Evolutionary conservation across 306 rosid genomes (phyloP).

Genomic region (Quercus berberidifolia): DNA sequence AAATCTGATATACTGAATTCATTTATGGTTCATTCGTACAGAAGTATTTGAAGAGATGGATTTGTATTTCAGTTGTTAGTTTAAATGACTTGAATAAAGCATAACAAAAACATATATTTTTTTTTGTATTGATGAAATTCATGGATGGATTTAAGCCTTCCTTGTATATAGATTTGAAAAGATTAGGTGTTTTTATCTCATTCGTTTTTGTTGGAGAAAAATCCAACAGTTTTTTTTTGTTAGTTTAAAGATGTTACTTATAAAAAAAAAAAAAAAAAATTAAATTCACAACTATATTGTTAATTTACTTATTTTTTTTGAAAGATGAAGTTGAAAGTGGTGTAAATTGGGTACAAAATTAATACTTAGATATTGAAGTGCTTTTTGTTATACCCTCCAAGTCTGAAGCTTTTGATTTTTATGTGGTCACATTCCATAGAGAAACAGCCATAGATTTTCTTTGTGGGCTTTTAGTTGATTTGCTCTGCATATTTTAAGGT

Average conservation of each 20-base stretch:
- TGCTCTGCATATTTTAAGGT: neutral
- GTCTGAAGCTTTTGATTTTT: neutral
- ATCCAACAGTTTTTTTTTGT: too few species aligned
- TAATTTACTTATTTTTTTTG: neutral
- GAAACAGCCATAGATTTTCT: neutral
- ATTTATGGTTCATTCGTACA: neutral
- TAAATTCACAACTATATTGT: neutral
- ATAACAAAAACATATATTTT: too few species aligned
- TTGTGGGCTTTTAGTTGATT: neutral
- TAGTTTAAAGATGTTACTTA: too few species aligned
- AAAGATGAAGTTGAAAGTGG: neutral
- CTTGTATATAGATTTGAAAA: too few species aligned
- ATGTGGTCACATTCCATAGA: neutral
- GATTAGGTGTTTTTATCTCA: too few species aligned
- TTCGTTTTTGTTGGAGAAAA: too few species aligned
- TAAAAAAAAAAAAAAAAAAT: too few species aligned
- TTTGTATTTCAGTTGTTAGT: too few species aligned
- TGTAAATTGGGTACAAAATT: neutral
- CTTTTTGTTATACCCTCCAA: neutral
- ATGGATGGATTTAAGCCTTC: too few species aligned
- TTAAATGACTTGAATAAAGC: too few species aligned
- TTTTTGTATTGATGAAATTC: too few species aligned
- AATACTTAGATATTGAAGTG: neutral
- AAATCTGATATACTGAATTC: neutral
- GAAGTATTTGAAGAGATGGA: too few species aligned